Base-by-base conservation (phyloP, 129 eudicot species). In the Glebionis coronaria region DNA sequence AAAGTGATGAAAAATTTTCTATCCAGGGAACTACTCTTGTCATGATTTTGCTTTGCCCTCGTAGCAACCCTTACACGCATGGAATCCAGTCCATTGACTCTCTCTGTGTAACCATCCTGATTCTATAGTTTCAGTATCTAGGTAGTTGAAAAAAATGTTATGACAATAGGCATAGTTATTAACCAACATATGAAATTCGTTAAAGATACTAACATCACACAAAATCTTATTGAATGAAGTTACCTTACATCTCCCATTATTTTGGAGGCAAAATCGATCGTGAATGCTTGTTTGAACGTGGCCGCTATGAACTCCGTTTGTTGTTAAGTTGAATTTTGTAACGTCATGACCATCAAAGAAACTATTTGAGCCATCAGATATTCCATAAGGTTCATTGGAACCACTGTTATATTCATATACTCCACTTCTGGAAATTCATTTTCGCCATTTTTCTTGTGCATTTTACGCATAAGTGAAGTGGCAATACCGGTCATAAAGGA, bases 361-460 rank as follows among this genome's bases (percentile, higher is more conserved):
- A 4, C 84, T 84, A 79, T 87, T 90, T 65, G 93, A 90, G 63
- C 93, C 88, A 70, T 87, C 92, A 9, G 83, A 79, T 82, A 79
- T 52, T 23, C 90, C 92, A 71, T 87, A 90, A 27, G 97, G 97
- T 79, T 82, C 49, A 69, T 85, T 85, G 51, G 97, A 90, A 72
- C 64, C 6, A 90, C 93, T 38, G 93, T 90, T 42, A 87, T 82
- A 58, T 90, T 90, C 70, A 90, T 81, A 51, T 79, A 81, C 82
- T 84, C 87, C 97, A 90, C 85, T 46, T 87, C 90, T 20, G 97
- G 92, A 69, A 87, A 90, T 31, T 84, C 88, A 56, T 90, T 90
- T 68, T 80, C 84, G 20, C 92, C 95, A 0, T 78, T 25, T 0
- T 10, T 12, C 50, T 70, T 68, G 66, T 76, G 52, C 45, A 65